Conservation (phyloP, 495 filamentous ascomycete species). For the Trichoderma orchidacearum region DNA sequence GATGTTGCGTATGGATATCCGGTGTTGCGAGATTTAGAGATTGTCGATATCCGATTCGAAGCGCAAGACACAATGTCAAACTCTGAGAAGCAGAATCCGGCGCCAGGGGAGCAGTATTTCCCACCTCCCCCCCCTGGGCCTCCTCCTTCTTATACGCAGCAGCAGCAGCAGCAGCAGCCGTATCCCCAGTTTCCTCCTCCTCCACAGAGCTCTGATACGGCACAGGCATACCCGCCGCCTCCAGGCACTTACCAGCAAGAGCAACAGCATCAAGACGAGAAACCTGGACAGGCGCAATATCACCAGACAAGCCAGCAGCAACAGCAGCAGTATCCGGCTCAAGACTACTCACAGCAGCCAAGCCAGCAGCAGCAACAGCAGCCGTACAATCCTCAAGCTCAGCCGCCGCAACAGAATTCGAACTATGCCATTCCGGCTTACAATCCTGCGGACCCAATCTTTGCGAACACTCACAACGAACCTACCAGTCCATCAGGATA, state of each 20-base stretch:
- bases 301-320: background rate
- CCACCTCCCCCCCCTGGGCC: background rate
- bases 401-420: conserved; percentile 1
- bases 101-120: background rate
- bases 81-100: background rate
- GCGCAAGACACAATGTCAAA: background rate
- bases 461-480: conserved; percentile 2
- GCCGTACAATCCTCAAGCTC: background rate
- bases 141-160: background rate
- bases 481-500: background rate
- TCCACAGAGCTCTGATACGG: background rate
- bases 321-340: background rate
- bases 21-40: too few species aligned
- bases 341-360: background rate
- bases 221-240: background rate
- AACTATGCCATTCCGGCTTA: conserved; percentile 14
- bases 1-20: too few species aligned
- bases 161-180: background rate
- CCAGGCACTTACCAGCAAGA: background rate
- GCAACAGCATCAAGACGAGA: background rate
- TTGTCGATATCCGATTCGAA: too few species aligned
- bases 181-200: background rate
- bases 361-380: background rate
- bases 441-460: conserved; percentile 13
- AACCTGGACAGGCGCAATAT: background rate